Percentiles rank a stretch among this genome's conserved stretches.
Conservation (phyloP, 495 filamentous ascomycete genomes). For the Amphirosellinia nigrospora region DNA sequence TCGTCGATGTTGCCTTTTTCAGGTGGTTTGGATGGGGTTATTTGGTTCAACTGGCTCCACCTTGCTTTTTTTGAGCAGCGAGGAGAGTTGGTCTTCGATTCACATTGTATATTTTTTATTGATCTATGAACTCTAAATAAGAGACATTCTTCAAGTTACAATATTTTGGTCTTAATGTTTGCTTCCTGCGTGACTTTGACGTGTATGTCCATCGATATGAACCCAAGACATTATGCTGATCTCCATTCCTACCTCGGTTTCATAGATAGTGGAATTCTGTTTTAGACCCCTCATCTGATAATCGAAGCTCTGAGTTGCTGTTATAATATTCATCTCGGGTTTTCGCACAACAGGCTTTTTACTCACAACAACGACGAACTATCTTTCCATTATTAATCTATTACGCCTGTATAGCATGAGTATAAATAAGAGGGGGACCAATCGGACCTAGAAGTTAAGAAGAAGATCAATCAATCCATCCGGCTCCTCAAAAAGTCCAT, state of each 20-base stretch:
- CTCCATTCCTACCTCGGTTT: background rate
- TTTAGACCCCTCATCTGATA: background rate
- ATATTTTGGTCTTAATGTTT: background rate
- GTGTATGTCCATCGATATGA: background rate
- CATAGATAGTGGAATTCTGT: background rate
- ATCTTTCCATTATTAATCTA: background rate
- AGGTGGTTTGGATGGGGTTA: background rate
- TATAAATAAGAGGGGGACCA: background rate
- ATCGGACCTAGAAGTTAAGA: conserved; percentile 17
- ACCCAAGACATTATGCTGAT: background rate
- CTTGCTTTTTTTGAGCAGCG: background rate
- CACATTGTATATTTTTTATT: conserved; percentile 14
- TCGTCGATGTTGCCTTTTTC: background rate
- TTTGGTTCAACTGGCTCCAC: background rate
- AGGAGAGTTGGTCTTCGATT: conserved; percentile 8
- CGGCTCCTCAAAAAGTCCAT: conserved; percentile 60
- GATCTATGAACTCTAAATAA: conserved; percentile 19
- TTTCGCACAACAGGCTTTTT: no score
- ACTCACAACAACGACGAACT: no score
- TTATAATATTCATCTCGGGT: no score
- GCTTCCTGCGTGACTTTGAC: background rate
- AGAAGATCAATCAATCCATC: conserved; percentile 41
- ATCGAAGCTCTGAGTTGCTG: no score
- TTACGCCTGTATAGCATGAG: background rate
- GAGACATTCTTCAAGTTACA: conserved; percentile 2